Evolutionary conservation across 169 alveolate genomes (phyloP).

Genomic region (Babesia bovis): DNA sequence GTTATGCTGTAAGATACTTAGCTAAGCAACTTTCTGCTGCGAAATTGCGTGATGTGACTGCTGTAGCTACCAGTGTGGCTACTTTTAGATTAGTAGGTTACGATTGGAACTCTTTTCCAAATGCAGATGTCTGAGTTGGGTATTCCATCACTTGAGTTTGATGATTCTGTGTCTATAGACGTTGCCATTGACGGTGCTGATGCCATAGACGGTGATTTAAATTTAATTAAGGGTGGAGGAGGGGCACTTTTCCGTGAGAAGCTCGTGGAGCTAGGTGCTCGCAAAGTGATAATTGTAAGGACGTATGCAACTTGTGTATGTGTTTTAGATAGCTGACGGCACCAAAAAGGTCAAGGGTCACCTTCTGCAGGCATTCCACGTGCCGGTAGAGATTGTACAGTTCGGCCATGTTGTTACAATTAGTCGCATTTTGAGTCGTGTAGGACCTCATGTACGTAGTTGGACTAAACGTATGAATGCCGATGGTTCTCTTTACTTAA

Average conservation of each 20-base stretch:
- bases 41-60: slow-evolving; percentile 61
- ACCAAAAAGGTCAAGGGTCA: slow-evolving; percentile 62
- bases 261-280: slow-evolving; percentile 74
- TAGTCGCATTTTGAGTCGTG: slow-evolving; percentile 29
- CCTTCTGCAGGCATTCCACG: slow-evolving; percentile 57
- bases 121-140: slow-evolving; percentile 74
- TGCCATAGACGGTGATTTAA: slow-evolving; percentile 74
- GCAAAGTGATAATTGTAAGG: slow-evolving; percentile 69
- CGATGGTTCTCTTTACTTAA: slow-evolving; percentile 65
- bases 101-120: neutral
- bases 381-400: slow-evolving; percentile 75
- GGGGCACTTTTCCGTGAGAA: slow-evolving; percentile 85
- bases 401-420: slow-evolving; percentile 66
- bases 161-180: slow-evolving; percentile 62
- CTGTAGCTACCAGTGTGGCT: slow-evolving; percentile 79
- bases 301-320: neutral
- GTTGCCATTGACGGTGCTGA: slow-evolving; percentile 86
- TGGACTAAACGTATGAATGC: slow-evolving; percentile 64
- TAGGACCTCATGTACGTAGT: slow-evolving; percentile 26
- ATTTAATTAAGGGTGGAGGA: slow-evolving; percentile 83
- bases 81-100: slow-evolving; percentile 68
- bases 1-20: slow-evolving; percentile 77
- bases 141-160: slow-evolving; percentile 67
- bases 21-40: slow-evolving; percentile 70
- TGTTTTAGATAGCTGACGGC: slow-evolving; percentile 68